Percentiles rank a stretch among this genome's conserved stretches.
These are phyloP conservation scores for Metarhizium album DNA, from an alignment of 2,329 filamentous ascomycete species.

Conservation along the genomic window DNA sequence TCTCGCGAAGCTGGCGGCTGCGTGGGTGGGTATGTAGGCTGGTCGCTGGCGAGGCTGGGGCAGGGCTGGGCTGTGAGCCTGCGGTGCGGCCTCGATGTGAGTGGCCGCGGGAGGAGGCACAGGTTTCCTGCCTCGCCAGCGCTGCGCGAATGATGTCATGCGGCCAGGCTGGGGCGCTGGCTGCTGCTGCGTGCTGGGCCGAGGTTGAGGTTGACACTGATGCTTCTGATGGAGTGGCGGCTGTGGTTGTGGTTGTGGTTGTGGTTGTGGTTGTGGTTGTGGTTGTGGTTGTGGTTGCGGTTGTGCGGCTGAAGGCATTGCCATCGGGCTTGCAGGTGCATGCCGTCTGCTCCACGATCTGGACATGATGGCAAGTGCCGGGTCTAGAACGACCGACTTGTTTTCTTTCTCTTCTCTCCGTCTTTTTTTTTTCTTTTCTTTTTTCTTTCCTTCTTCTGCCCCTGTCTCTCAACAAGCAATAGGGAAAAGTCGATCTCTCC, in stretches of 20 bases:
- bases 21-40: constrained; percentile 19
- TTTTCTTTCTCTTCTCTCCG: neutral
- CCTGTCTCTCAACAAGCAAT: neutral
- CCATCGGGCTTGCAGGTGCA: neutral
- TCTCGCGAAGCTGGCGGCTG: constrained; percentile 18
- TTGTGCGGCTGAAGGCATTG: neutral
- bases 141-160: constrained; percentile 5
- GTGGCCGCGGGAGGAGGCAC: neutral
- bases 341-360: constrained; percentile 3
- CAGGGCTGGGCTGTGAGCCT: neutral
- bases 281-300: neutral
- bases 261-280: neutral
- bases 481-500: neutral
- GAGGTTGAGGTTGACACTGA: too few species aligned
- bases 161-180: constrained; percentile 1
- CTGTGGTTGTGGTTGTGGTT: neutral
- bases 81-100: neutral
- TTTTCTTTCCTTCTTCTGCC: too few species aligned
- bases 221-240: too few species aligned
- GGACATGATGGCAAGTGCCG: neutral
- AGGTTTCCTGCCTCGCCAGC: constrained; percentile 1
- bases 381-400: neutral
- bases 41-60: neutral
- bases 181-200: too few species aligned
- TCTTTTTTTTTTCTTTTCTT: neutral